Conservation (phyloP, 2,329 filamentous ascomycete species). For the Thyridium curvatum region DNA sequence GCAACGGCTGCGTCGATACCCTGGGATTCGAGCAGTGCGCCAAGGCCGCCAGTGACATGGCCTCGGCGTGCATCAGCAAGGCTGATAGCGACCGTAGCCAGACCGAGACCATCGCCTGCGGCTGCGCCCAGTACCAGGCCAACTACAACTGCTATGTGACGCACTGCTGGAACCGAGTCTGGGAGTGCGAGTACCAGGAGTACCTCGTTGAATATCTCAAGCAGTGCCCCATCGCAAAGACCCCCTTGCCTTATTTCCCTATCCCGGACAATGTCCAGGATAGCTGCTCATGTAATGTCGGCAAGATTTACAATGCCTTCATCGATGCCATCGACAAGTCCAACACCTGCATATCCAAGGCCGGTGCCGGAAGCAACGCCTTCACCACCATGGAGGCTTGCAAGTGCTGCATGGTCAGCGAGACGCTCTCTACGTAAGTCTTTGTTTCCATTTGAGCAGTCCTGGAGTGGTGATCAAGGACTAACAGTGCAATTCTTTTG, state of each 20-base stretch:
- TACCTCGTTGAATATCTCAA: conserved; percentile 26
- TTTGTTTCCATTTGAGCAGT: no score
- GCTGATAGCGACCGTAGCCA: conserved; percentile 10
- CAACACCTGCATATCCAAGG: conserved; percentile 11
- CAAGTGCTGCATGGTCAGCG: conserved; percentile 26
- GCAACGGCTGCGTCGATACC: conserved; percentile 12
- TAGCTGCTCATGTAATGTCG: conserved; percentile 29
- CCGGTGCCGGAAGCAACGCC: no score
- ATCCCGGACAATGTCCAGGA: conserved; percentile 22
- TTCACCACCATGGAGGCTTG: conserved; percentile 14
- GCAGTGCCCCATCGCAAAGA: conserved; percentile 19
- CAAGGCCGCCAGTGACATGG: not conserved
- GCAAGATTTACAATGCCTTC: conserved; percentile 17
- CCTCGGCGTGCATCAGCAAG: not conserved
- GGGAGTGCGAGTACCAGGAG: conserved; percentile 30
- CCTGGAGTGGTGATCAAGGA: conserved; percentile 12
- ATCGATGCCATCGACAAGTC: conserved; percentile 10
- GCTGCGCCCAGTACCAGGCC: conserved; percentile 15
- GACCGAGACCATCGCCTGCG: conserved; percentile 8
- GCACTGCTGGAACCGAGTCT: conserved; percentile 31
- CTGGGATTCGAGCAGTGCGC: conserved; percentile 13
- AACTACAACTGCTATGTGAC: conserved; percentile 28
- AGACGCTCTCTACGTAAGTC: conserved; percentile 24
- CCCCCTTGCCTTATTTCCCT: conserved; percentile 29
- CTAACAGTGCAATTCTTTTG: no score